Base-by-base conservation (phyloP, 2,329 filamentous ascomycete species). In the Ceratocystis eucalypticola region DNA sequence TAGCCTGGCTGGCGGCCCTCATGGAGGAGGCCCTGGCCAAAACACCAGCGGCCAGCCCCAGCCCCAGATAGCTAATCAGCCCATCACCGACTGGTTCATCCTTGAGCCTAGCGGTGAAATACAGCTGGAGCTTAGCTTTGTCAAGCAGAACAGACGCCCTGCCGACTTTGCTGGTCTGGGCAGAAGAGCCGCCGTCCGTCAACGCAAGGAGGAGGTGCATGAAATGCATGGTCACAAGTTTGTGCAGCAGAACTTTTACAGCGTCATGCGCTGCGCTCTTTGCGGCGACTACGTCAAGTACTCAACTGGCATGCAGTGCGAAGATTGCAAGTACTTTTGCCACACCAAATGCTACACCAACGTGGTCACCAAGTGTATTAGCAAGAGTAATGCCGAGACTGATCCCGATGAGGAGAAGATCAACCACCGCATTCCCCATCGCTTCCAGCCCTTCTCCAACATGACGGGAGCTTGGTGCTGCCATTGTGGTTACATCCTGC, bases 181-280 rank as follows among this genome's bases (percentile, higher is more conserved):
- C 70, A 89, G 94, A 74, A 96, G 96, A 78, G 94, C 93, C 73
- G 94, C 94, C 70, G 91, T 99, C 71, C 90, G 94, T 71, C 93
- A 99, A 77, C 90, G 91, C 73, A 99, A 99, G 79, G 94, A 99
- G 76, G 92, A 97, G 73, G 88, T 99, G 3, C 90, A 96, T 78
- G 94, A 99, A 78, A 96, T 96, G 81, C 96, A 96, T 74, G 94
- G 94, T 62, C 94, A 99, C 86, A 99, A 97, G 78, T 99, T 99
- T 74, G 88, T 97, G 66, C 89, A 94, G 73, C 92, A 96, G 75
- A 94, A 96, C 76, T 99, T 99, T 77, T 99, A 97, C 86, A 99
- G 97, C 82, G 96, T 99, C 74, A 99, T 99, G 94, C 93, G 94
- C 69, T 99, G 94, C 77, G 94, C 94, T 15, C 85, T 97, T 45